Conservation (phyloP, 805 yeast species). For the Ogataea pini region DNA sequence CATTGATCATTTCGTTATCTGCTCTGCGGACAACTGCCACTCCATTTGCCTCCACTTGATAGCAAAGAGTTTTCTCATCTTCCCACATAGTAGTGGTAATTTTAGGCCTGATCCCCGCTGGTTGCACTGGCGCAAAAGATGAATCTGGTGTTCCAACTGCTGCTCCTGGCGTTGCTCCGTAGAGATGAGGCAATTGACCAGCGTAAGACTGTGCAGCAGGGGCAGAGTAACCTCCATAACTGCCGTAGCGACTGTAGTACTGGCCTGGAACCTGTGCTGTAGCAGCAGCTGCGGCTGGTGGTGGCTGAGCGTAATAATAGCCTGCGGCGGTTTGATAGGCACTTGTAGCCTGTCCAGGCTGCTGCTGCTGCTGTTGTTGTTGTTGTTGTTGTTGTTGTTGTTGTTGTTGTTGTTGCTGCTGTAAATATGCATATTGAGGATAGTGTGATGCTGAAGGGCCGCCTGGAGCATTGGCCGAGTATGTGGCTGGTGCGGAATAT, state of each 20-base stretch:
- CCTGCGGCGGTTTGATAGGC: conserved; percentile 6
- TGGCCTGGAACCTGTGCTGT: conserved; percentile 11
- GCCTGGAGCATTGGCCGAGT: conserved; percentile 15
- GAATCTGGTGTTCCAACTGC: conserved; percentile 4
- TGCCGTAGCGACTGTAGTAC: conserved; percentile 19
- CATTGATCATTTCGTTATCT: conserved; percentile 72
- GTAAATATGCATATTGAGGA: conserved; percentile 21
- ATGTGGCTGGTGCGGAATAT: conserved; percentile 12
- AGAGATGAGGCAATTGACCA: conserved; percentile 17
- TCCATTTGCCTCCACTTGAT: conserved; percentile 70
- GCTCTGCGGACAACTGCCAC: conserved; percentile 68
- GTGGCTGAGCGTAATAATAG: conserved; percentile 19
- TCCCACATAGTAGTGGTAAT: conserved; percentile 78
- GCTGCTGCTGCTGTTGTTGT: conserved; percentile 1
- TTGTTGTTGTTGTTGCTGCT: conserved; percentile 17
- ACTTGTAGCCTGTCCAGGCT: conserved; percentile 7
- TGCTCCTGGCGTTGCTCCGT: conserved; percentile 11
- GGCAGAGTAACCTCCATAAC: conserved; percentile 16
- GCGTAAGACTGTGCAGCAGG: conserved; percentile 15
- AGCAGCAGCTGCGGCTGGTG: conserved; percentile 5
- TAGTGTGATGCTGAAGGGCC: conserved; percentile 15
- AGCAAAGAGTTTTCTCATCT: conserved; percentile 69
- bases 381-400: conserved; percentile 12
- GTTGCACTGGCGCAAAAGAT: conserved; percentile 31
- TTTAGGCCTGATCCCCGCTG: conserved; percentile 37